Evolutionary conservation across 495 filamentous ascomycete genomes (phyloP), one percentile per base, ranked within the genome.

Genomic region (Penicillium alfredii): DNA sequence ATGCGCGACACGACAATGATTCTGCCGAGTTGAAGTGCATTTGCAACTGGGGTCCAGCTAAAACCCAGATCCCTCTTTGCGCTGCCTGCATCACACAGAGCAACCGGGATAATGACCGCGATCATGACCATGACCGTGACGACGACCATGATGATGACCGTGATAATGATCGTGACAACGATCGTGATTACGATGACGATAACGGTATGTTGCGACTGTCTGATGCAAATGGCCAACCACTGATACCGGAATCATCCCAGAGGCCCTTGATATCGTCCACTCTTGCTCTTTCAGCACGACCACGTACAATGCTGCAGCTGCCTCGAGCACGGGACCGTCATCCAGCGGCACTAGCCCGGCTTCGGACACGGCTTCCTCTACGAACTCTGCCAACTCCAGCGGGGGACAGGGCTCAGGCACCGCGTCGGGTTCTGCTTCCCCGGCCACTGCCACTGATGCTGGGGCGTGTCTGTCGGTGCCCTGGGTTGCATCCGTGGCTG

Each of bases 11-110:
- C 28, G 44, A 64, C 30, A 38, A 53, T 34, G 56, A 62, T 39
- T 36, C 33, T 8, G 49, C 48, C 16, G 58, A 65, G 37, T 44
- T 56, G 20, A 17, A 54, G 13, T 63, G 61, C 21, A 58, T 65
- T 26, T 65, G 61, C 27, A 33, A 57, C 16, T 61, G 52, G 56
- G 34, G 47, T 7, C 22, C 40, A 18, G 54, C 54, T 8, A 35
- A 47, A 9, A 53, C 35, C 6, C 45, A 52, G 9, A 39, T 65
- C 14, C 58, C 61, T 6, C 50, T 56, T 22, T 65, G 61, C 33
- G 57, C 58, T n/a, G 61, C 58, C 20, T 65, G 61, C 14, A 65
- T 65, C 12, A 44, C 55, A 17, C 46, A 61, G 21, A 53, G 56
- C 44, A 43, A 21, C 16, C 38, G 38, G 6, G 22, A 32, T 11